Conservation (phyloP, 257 asterid species). For the Ilex asprella region DNA sequence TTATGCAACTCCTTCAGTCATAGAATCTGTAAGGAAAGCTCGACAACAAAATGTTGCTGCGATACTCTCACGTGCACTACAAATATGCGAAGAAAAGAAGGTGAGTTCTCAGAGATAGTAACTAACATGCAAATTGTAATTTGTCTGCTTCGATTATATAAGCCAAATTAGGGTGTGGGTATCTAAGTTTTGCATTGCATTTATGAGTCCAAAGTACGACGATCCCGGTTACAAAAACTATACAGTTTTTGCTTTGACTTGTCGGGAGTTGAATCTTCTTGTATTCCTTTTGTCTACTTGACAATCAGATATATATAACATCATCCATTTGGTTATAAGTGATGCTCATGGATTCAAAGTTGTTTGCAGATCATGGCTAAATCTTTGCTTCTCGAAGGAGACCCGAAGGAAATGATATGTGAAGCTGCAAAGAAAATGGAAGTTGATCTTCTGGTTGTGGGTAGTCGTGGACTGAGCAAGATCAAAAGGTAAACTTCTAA, state of each 20-base stretch:
- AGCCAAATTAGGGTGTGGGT: too few relatives aligned
- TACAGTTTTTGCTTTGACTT: too few relatives aligned
- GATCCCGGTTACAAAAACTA: too few relatives aligned
- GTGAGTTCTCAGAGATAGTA: conserved; percentile 11
- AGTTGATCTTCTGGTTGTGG: conserved; percentile 59
- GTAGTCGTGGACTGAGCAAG: conserved; percentile 69
- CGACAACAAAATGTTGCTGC: conserved; percentile 41
- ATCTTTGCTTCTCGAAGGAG: conserved; percentile 56
- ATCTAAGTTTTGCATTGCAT: too few relatives aligned
- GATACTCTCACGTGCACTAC: conserved; percentile 43
- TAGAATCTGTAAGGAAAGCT: conserved; percentile 49
- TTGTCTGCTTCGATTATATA: too few relatives aligned
- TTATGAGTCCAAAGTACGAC: too few relatives aligned
- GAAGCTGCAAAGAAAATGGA: conserved; percentile 52
- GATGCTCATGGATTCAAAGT: neutral
- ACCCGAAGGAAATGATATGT: conserved; percentile 66
- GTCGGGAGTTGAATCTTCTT: too few relatives aligned
- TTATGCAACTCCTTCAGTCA: too few relatives aligned
- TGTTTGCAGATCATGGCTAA: conserved; percentile 52
- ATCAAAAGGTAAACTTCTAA: conserved; percentile 45
- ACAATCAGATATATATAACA: too few relatives aligned
- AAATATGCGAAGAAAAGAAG: conserved; percentile 48
- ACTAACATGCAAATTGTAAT: too few relatives aligned
- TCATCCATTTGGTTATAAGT: too few relatives aligned
- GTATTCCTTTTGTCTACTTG: too few relatives aligned